These are phyloP conservation scores for Amphichorda felina DNA, from an alignment of 2,329 filamentous ascomycete species.

Conservation along the genomic window DNA sequence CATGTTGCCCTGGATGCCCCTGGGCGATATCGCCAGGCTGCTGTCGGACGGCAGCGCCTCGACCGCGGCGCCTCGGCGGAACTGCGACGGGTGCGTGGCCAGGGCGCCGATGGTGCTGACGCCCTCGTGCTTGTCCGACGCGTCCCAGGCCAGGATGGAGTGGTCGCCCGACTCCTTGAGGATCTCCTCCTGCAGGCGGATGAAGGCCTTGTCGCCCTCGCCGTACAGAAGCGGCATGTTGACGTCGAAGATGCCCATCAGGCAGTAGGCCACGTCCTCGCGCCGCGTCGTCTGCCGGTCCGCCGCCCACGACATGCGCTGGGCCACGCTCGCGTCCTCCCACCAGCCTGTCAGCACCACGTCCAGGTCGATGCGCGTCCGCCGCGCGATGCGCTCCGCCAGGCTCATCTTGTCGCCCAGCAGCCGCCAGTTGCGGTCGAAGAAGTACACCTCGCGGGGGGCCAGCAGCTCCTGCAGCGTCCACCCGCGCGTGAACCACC, in stretches of 20 bases:
- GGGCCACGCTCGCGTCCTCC: conserved; percentile 1
- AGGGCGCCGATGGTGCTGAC: not conserved
- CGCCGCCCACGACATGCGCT: conserved; percentile 8
- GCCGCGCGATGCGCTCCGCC: not conserved
- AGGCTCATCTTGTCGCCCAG: conserved; percentile 3
- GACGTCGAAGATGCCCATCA: conserved; percentile 10
- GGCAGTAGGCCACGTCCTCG: conserved; percentile 11
- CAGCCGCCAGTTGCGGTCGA: conserved; percentile 12
- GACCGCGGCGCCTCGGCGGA: not conserved
- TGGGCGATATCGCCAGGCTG: not conserved
- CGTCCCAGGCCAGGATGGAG: conserved; percentile 5
- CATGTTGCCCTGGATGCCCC: not conserved
- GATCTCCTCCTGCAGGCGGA: conserved; percentile 9
- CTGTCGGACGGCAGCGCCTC: not conserved
- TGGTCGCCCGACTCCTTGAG: conserved; percentile 4
- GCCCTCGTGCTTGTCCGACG: not conserved
- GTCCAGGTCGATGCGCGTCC: conserved; percentile 4
- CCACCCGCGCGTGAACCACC: no score
- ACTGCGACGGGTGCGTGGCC: not conserved
- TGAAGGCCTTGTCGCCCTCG: conserved; percentile 7
- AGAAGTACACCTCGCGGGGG: conserved; percentile 5
- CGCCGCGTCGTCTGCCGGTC: conserved; percentile 6
- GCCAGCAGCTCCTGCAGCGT: conserved; percentile 7
- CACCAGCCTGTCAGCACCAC: not conserved
- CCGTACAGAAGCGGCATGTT: conserved; percentile 11